Evolutionary conservation across 768 basidiomycete genomes (phyloP).

Genomic region (Panellus pusillus): DNA sequence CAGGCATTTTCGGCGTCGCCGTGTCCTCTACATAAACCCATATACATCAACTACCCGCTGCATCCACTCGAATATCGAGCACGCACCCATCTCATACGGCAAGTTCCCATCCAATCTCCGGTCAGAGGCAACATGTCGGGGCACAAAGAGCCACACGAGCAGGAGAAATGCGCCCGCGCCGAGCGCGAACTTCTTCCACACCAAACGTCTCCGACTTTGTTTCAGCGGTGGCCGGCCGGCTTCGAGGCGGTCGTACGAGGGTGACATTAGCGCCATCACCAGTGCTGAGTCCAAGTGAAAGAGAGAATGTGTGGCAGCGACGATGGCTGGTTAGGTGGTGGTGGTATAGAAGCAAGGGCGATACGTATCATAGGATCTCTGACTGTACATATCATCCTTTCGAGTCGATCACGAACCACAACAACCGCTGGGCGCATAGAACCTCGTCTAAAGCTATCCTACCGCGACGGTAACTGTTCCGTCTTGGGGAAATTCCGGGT

Average conservation of each 20-base stretch:
- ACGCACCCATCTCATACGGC: constrained; percentile 22
- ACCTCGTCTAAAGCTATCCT: too few relatives aligned
- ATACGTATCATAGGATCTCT: too few relatives aligned
- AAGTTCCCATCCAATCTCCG: constrained; percentile 23
- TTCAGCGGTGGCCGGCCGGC: constrained; percentile 53
- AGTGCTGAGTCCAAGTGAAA: too few relatives aligned
- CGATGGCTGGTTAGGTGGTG: too few relatives aligned
- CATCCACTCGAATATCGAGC: neutral
- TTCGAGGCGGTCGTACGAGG: constrained; percentile 63
- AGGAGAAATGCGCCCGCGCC: constrained; percentile 56
- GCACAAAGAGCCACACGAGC: constrained; percentile 69
- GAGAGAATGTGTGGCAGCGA: too few relatives aligned
- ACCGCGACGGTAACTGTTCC: too few relatives aligned
- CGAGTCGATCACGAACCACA: too few relatives aligned
- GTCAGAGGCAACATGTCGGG: constrained; percentile 31
- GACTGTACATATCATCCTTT: too few relatives aligned
- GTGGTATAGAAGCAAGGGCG: too few relatives aligned
- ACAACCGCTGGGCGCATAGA: too few relatives aligned
- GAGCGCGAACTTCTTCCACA: constrained; percentile 70
- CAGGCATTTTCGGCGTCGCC: too few relatives aligned
- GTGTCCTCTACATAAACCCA: neutral
- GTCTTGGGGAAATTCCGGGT: too few relatives aligned
- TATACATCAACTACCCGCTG: neutral
- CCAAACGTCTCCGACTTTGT: constrained; percentile 33
- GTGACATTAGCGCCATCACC: constrained; percentile 28